Evolutionary conservation across 2,329 filamentous ascomycete genomes (phyloP), one percentile per base, ranked within the genome.

Genomic region (Bisporella sp.): DNA sequence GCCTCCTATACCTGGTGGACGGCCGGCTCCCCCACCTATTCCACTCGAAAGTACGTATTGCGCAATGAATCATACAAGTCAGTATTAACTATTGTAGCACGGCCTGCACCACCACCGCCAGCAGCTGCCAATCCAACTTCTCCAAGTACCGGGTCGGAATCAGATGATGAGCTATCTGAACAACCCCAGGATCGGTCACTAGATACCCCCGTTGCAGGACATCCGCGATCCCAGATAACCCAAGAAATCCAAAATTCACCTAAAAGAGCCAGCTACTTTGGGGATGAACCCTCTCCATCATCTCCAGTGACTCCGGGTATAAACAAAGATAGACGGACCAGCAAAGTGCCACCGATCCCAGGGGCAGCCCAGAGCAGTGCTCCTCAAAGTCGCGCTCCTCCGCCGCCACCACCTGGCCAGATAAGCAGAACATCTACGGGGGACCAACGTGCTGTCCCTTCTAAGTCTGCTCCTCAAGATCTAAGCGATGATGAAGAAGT

Each of bases 81-180:
- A 12, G n/a, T 61, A 57, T 68, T 70, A 56, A 62, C 52, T 35
- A 49, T 46, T 60, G 29, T 60, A 89, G 85, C 79, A 60, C 85
- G 84, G 45, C 81, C 84, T 43, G 79, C 79, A 33, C 73, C 73
- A 40, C 73, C 78, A 46, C 71, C 78, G 39, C 70, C 76, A 35
- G 72, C 73, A 41, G 64, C 79, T 12, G 73, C 77, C 45, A 87
- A 87, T 40, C 9, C 13, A 39, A 9, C 35, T 11, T 13, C 13
- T 28, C 83, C 82, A 43, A 89, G 83, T 51, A 78, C 85, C 54
- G 90, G 89, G 31, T 95, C 89, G 1, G 88, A 87, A 65, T 93
- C 91, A 41, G 91, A 95, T 60, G 91, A 96, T 65, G 92, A 96
- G 66, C 72, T 90, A 60, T 89, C 86, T 7, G 72, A 73, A 48